Base-by-base conservation (phyloP, 805 yeast genomes). In the Pichia cabralensis region DNA sequence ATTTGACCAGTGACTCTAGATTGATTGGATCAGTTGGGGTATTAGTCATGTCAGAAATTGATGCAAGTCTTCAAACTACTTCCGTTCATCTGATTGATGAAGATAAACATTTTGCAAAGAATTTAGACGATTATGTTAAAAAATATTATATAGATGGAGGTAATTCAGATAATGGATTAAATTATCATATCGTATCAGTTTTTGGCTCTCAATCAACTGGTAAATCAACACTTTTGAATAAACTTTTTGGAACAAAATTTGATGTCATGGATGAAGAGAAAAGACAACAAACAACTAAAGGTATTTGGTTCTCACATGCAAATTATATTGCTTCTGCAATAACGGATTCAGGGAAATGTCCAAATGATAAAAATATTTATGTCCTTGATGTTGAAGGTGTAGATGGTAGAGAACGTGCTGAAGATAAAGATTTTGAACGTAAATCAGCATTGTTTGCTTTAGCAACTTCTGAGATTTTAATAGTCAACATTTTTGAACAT, bases 381-480 rank as follows among this genome's bases (percentile, higher is more conserved):
- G 94, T 92, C 3, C 71, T 92, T 70, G 98, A 92, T 53, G 97
- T 92, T n/a, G 98, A 92, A 60, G 98, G 98, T 31, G 88, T 96
- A 1, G 98, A 92, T 61, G 97, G 98, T 31, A 71, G 96, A 40
- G 98, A 92, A 60, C 72, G 96, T 36, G 97, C 97, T 18, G 98
- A 92, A 49, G 97, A 92, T 58, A 96, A 92, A 58, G 98, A 92
- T 59, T 92, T 92, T 56, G 98, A 92, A 59, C 72, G 98, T 38
- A 92, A 92, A 48, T 88, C 96, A 2, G 97, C 97, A 0, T 62
- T 92, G 28, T 92, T 92, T 64, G 97, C 98, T 0, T 64, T 92
- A 41, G 74, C 96, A 9, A 88, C 96, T 0, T 76, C 92, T 12
- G 97, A 92, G 52, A 76, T 88, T 5, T 65, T 92, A 47, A 85